Evolutionary conservation across 768 basidiomycete species (phyloP).

Genomic region (Boletus patriciae): DNA sequence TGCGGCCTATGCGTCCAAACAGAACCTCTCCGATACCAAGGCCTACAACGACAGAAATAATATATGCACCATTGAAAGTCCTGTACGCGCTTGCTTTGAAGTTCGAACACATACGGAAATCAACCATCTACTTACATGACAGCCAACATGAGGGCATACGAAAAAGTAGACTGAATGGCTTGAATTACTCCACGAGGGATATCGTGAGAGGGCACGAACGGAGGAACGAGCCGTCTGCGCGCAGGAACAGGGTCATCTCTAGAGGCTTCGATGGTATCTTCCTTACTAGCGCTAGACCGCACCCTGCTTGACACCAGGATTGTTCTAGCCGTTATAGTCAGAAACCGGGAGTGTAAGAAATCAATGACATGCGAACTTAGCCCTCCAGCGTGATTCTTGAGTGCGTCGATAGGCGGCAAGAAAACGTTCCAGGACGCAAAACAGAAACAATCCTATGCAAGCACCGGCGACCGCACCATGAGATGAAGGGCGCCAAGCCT

Average conservation of each 20-base stretch:
- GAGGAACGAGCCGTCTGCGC: slow-evolving; percentile 40
- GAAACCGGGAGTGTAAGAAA: neutral
- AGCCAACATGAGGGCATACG: slow-evolving; percentile 76
- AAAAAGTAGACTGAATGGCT: slow-evolving; percentile 59
- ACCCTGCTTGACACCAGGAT: neutral
- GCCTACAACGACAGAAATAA: slow-evolving; percentile 71
- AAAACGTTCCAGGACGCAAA: slow-evolving; percentile 72
- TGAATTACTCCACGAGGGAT: slow-evolving; percentile 67
- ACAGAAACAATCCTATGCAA: slow-evolving; percentile 64
- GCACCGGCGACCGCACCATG: slow-evolving; percentile 72
- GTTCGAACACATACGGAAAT: neutral
- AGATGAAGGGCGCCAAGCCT: slow-evolving; percentile 65
- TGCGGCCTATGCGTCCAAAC: slow-evolving; percentile 56
- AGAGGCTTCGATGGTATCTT: neutral
- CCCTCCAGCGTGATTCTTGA: slow-evolving; percentile 58
- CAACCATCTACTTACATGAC: slow-evolving; percentile 61
- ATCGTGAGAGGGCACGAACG: slow-evolving; percentile 70
- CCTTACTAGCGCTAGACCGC: neutral
- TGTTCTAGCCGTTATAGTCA: slow-evolving; percentile 13
- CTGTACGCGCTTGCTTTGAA: slow-evolving; percentile 40
- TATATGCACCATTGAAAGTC: slow-evolving; percentile 80
- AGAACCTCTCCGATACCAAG: slow-evolving; percentile 71
- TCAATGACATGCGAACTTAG: slow-evolving; percentile 42
- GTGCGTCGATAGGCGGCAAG: slow-evolving; percentile 55
- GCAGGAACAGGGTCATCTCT: neutral